Base-by-base conservation (phyloP, 208 protist species). In the Leishmania braziliensis region DNA sequence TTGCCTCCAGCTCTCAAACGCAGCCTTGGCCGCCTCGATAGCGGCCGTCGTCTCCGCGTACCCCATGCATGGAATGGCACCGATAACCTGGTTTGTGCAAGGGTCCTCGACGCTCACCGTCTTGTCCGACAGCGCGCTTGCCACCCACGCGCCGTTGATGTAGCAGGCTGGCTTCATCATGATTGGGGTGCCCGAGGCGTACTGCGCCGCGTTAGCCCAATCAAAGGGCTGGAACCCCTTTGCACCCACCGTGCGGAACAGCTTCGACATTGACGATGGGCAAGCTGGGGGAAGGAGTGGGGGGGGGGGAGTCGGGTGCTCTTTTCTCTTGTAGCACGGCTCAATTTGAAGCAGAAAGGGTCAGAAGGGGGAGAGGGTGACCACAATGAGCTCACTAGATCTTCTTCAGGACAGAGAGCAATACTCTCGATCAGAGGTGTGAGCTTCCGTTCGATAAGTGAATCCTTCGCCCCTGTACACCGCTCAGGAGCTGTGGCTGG, bases 21-120 rank as follows among this genome's bases (percentile, higher is more conserved):
- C 92, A n/a, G 60, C 65, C 66, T 85, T 51, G 20, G 94, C 92
- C 2, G 85, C 89, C n/a, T 66, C 82, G 80, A 97, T 94, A 36
- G 92, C 94, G 20, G 88, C 79, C 43, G 70, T 29, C 26, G 91
- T 89, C 73, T 95, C 90, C 33, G 81, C 77, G 33, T 29, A 76
- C 63, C 91, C 90, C 65, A 91, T 88, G 79, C 85, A 85, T 26
- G 94, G 88, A 6, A 95, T 80, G 23, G 75, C 70, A 29, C 94
- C 94, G 82, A 97, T 91, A 3, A 88, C 26, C 14, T 84, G 80
- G 63, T 94, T 87, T 9, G 94, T 97, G 84, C 91, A 95, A 36
- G 94, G 94, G 80, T 95, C 91, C 79, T 94, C 91, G 16, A 97
- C 94, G 8, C 78, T 46, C 69, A 95, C 88, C 1, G 76, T 85